These are phyloP conservation scores for Fusarium hainanense DNA, from an alignment of 2,329 filamentous ascomycete species.

Conservation along the genomic window DNA sequence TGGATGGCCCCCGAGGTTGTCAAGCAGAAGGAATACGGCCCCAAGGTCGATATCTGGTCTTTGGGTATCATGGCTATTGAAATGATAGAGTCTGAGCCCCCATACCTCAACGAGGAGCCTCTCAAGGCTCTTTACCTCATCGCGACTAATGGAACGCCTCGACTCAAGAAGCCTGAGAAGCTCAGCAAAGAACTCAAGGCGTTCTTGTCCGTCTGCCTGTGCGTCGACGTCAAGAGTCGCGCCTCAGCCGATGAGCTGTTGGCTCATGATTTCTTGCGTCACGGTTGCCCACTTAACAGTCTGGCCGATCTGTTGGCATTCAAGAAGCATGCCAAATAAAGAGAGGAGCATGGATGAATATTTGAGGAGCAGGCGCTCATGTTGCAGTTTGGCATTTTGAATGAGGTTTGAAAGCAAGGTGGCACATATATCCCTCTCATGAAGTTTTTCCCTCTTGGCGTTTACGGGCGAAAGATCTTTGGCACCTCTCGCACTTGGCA, in stretches of 20 bases:
- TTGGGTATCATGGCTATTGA: constrained; percentile 99
- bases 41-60: constrained; percentile 99
- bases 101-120: constrained; percentile 97
- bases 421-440: constrained; percentile 47
- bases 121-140: constrained; percentile 97
- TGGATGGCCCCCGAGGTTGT: constrained; percentile 99
- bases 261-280: constrained; percentile 92
- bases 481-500: constrained; percentile 38
- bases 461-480: constrained; percentile 44
- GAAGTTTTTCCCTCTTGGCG: constrained; percentile 44
- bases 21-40: constrained; percentile 98
- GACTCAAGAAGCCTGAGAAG: constrained; percentile 98
- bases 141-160: constrained; percentile 95
- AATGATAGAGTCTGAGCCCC: constrained; percentile 99
- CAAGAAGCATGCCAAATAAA: constrained; percentile 77
- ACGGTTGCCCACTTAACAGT: constrained; percentile 84
- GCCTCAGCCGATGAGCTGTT: constrained; percentile 92
- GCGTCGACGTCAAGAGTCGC: constrained; percentile 94
- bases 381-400: constrained; percentile 40
- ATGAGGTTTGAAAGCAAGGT: constrained; percentile 41
- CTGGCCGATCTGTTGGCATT: constrained; percentile 90
- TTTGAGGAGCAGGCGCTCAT: constrained; percentile 34
- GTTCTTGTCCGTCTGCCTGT: constrained; percentile 95
- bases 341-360: constrained; percentile 30
- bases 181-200: constrained; percentile 97